Evolutionary conservation across 352 stramenopile genomes (phyloP).

Genomic region (Phytopythium litorale): DNA sequence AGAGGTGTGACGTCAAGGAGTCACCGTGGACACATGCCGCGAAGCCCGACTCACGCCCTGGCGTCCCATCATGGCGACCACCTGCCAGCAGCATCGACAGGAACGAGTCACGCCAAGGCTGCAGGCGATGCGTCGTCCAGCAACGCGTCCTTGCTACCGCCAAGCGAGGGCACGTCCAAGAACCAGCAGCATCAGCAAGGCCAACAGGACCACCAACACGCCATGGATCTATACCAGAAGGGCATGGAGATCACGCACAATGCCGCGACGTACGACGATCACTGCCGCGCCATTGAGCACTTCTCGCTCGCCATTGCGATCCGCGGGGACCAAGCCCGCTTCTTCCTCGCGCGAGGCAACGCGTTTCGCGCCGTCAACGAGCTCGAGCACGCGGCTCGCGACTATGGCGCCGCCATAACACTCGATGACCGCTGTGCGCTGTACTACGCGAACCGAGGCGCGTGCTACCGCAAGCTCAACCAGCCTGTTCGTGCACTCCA

Average conservation of each 20-base stretch:
- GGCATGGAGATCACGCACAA: conserved; percentile 63
- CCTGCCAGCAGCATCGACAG: background rate
- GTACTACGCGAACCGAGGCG: conserved; percentile 74
- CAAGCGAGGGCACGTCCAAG: conserved; percentile 1
- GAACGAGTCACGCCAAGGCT: background rate
- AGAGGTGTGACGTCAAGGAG: background rate
- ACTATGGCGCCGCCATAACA: conserved; percentile 53
- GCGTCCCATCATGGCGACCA: background rate
- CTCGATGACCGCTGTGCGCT: conserved; percentile 61
- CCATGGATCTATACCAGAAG: conserved; percentile 75
- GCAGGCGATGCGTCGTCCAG: background rate
- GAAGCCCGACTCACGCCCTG: background rate
- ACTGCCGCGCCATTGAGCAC: conserved; percentile 66
- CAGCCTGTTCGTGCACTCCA: conserved; percentile 51
- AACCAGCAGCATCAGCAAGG: conserved; percentile 19
- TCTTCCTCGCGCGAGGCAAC: conserved; percentile 73
- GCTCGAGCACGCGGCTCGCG: conserved; percentile 51
- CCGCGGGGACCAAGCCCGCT: conserved; percentile 59
- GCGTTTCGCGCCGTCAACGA: conserved; percentile 70
- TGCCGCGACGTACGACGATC: conserved; percentile 50
- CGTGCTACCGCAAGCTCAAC: conserved; percentile 72
- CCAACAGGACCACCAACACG: conserved; percentile 68
- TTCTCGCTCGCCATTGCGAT: conserved; percentile 76
- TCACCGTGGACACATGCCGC: background rate
- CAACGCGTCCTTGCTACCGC: background rate